A percentile compares a stretch with the other conserved stretches of the same genome.
Evolutionary conservation across 768 basidiomycete species (phyloP).

Genomic region (Hydnomerulius pinastri): DNA sequence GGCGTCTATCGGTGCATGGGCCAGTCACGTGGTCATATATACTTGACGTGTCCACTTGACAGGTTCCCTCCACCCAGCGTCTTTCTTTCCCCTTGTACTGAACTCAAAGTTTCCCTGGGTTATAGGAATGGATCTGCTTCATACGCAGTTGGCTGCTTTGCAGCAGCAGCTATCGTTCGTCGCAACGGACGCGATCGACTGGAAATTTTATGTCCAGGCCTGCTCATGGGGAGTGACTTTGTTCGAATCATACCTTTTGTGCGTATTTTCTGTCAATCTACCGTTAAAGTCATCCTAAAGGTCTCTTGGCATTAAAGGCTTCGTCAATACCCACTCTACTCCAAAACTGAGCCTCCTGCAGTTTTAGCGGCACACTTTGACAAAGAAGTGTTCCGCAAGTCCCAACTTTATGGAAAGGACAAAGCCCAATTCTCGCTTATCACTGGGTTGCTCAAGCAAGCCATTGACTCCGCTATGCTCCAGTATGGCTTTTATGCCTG

Average conservation of each 20-base stretch:
- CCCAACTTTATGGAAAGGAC: slow-evolving; percentile 88
- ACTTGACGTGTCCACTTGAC: too few relatives aligned
- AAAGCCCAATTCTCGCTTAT: slow-evolving; percentile 83
- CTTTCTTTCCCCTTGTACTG: background rate
- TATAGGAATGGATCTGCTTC: slow-evolving; percentile 58
- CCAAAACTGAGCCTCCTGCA: slow-evolving; percentile 68
- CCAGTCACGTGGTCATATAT: too few relatives aligned
- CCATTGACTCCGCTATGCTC: slow-evolving; percentile 67
- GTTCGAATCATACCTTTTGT: slow-evolving; percentile 90
- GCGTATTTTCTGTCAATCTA: slow-evolving; percentile 31
- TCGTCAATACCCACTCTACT: slow-evolving; percentile 86
- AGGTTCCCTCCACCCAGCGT: too few relatives aligned
- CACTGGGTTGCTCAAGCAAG: slow-evolving; percentile 73
- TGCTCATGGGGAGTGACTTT: slow-evolving; percentile 78
- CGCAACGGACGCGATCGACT: slow-evolving; percentile 69
- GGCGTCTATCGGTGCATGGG: too few relatives aligned
- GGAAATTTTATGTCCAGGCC: slow-evolving; percentile 78
- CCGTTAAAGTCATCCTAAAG: background rate
- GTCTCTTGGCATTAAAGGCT: slow-evolving; percentile 36
- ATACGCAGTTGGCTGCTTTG: slow-evolving; percentile 54
- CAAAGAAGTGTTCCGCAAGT: slow-evolving; percentile 77
- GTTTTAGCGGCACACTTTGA: slow-evolving; percentile 71
- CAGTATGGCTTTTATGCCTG: slow-evolving; percentile 80
- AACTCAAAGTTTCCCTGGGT: background rate
- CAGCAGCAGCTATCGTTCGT: slow-evolving; percentile 73